A percentile compares a stretch with the other conserved stretches of the same genome.
Conservation (phyloP, 495 filamentous ascomycete genomes). For the Podospora anserina region DNA sequence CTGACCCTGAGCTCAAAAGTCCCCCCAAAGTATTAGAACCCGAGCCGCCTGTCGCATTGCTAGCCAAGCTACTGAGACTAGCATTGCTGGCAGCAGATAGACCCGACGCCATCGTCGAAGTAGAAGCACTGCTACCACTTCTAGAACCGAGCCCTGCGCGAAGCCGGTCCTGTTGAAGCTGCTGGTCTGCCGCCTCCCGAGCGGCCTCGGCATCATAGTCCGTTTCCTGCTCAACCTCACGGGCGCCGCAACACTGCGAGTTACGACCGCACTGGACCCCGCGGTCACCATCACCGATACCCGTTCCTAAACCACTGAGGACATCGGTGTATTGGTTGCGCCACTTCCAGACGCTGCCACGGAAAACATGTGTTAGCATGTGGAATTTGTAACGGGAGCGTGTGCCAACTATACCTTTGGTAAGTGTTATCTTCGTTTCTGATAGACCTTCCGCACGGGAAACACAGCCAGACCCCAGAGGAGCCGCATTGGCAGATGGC, state of each 20-base stretch:
- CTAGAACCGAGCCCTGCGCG: conserved; percentile 8
- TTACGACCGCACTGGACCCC: conserved; percentile 80
- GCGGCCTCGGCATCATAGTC: conserved; percentile 71
- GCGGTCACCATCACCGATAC: conserved; percentile 82
- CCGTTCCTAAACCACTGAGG: conserved; percentile 76
- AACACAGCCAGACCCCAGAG: conserved; percentile 72
- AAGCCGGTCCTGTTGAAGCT: neutral
- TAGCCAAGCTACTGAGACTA: conserved; percentile 5
- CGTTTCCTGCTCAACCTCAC: conserved; percentile 73
- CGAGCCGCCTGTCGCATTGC: conserved; percentile 11
- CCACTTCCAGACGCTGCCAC: conserved; percentile 74
- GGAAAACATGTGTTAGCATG: neutral
- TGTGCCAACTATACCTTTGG: conserved; percentile 37
- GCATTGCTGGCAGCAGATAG: neutral
- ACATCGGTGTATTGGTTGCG: conserved; percentile 77
- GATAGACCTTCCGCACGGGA: conserved; percentile 68
- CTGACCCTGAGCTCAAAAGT: neutral
- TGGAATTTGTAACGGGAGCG: neutral
- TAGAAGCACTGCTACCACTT: conserved; percentile 13
- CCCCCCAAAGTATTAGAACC: neutral
- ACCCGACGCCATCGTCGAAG: conserved; percentile 7
- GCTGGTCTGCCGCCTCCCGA: conserved; percentile 25
- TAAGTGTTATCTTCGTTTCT: conserved; percentile 70
- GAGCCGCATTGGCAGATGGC: conserved; percentile 65
- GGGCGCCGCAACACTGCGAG: conserved; percentile 62